Evolutionary conservation across 805 yeast species (phyloP), one percentile per base, ranked within the genome.

Genomic region (Yamadazyma endophytica): DNA sequence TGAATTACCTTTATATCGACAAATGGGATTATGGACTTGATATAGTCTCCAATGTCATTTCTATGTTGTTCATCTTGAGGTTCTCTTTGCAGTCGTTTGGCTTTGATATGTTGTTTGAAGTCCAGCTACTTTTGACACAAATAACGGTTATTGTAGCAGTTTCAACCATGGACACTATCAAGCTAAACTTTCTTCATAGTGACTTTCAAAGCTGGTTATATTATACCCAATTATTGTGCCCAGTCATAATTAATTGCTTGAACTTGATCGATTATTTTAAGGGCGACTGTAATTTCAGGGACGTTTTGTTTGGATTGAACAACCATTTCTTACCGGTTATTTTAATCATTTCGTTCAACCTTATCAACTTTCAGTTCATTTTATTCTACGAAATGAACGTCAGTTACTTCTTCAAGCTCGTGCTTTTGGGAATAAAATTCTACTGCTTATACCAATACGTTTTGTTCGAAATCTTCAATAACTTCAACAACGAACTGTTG

Each of bases 291-390:
- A 15, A 18, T 4, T 18, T 21, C n/a, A 13, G 7, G 6, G 17
- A 19, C 9, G 43, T 49, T 19, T 35, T 58, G 14, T 36, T 37
- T 15, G 59, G 50, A 16, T 43, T 50, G 15, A 62, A 62, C 43
- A 58, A 59, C 36, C 58, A 57, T 38, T 55, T 45, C 31, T 43
- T 61, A 27, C 65, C 67, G 1, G 44, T 60, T 8, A 47, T 61
- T 39, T 52, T 62, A 21, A 52, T 60, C 20, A 59, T 54, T 37
- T 58, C 65, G 14, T 61, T 58, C 37, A 33, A 54, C n/a, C 43
- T 43, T 14, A 43, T 58, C 7, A 53, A 50, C 26, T 30, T 44
- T 31, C 36, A 39, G 20, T 49, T 51, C 40, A 17, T 12, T 6
- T 13, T 31, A 21, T 28, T 31, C 29, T 14, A 23, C n/a, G n/a